phyloP scores from a whole-genome alignment of 1,284 basidiomycete species.

The Cutaneotrichosporon daszewskae region DNA sequence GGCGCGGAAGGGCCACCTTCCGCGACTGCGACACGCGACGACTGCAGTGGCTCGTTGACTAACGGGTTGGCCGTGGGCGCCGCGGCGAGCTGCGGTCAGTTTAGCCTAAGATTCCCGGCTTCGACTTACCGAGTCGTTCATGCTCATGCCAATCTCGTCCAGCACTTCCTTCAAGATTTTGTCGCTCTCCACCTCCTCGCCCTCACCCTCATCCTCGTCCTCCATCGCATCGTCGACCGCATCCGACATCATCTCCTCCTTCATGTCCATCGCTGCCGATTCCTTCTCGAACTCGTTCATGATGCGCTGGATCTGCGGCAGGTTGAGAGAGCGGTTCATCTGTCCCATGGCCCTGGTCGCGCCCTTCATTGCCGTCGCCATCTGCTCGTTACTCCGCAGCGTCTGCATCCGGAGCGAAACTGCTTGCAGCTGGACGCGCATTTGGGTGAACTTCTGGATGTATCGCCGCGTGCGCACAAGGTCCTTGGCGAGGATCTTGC shows the following conservation, averaged over 20 bases:
- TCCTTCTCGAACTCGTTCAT: constrained; percentile 98
- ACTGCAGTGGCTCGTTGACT: constrained; percentile 58
- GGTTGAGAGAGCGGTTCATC: constrained; percentile 94
- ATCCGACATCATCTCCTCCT: constrained; percentile 99
- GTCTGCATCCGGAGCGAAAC: constrained; percentile 95
- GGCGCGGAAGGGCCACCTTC: constrained; percentile 52
- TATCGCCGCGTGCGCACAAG: constrained; percentile 92
- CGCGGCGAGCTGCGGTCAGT: constrained; percentile 59
- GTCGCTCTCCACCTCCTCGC: constrained; percentile 85
- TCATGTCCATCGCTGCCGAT: constrained; percentile 99
- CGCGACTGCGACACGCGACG: constrained; percentile 70
- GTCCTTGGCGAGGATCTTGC: constrained; percentile 99
- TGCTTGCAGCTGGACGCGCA: constrained; percentile 97
- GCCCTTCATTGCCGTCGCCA: constrained; percentile 98
- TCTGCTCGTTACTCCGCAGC: constrained; percentile 92
- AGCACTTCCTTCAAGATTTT: constrained; percentile 93
- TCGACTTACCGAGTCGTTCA: constrained; percentile 75
- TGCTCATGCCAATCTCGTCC: constrained; percentile 90
- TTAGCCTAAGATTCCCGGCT: neutral
- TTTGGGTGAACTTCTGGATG: constrained; percentile 97
- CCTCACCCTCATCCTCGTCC: constrained; percentile 80
- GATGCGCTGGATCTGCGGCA: constrained; percentile 89
- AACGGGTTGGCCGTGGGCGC: constrained; percentile 66
- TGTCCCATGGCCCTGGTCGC: constrained; percentile 95
- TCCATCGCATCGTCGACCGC: constrained; percentile 99